These are phyloP conservation scores for Fusarium tuaranense DNA, from an alignment of 2,329 filamentous ascomycete species.

Conservation along the genomic window DNA sequence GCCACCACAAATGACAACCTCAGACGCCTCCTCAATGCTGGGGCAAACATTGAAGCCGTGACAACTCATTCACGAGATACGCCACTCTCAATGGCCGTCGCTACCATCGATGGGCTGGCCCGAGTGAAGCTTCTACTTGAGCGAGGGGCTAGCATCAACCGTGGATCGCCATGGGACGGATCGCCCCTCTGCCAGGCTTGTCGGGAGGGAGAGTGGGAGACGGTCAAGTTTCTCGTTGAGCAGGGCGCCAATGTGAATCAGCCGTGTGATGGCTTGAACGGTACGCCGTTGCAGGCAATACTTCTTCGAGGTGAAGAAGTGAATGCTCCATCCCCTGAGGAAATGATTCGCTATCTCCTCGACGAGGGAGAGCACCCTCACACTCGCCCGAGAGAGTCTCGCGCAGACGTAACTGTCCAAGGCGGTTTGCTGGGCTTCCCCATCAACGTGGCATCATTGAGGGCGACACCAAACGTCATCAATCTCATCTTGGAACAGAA, in stretches of 20 bases:
- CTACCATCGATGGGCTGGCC: not conserved
- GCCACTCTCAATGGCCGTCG: not conserved
- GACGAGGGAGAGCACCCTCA: not conserved
- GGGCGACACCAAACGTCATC: rapidly evolving
- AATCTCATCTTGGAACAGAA: not conserved
- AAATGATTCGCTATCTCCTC: conserved; percentile 4
- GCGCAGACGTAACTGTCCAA: not conserved
- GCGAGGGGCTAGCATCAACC: not conserved
- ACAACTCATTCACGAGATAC: not conserved
- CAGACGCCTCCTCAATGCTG: not conserved
- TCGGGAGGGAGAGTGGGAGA: not conserved
- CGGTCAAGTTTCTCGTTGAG: conserved; percentile 1
- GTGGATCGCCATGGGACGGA: not conserved
- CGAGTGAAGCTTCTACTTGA: not conserved
- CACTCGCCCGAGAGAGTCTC: not conserved
- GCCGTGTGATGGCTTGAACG: not conserved
- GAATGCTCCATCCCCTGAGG: not conserved
- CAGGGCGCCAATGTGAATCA: not conserved
- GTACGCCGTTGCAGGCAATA: not conserved
- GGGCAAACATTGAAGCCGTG: not conserved
- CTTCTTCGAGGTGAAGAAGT: not conserved
- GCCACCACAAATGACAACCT: rapidly evolving
- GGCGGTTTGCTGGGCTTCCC: not conserved
- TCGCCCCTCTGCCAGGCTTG: not conserved
- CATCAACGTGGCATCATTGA: not conserved